These are phyloP conservation scores for Thalassiosira ordinaria DNA, from an alignment of 352 stramenopile species.

Conservation along the genomic window DNA sequence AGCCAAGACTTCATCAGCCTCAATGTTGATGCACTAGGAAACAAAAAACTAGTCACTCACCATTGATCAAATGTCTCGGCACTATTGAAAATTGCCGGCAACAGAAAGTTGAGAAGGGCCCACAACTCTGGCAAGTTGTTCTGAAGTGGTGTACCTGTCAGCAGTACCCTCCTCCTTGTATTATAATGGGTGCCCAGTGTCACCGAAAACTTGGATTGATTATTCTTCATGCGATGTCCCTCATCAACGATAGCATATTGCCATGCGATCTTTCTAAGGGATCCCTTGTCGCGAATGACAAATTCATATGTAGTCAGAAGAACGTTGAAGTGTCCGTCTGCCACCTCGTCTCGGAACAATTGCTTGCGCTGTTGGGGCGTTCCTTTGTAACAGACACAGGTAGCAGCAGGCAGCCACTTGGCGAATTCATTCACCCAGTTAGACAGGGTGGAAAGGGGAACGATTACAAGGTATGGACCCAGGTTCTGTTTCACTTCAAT, in stretches of 20 bases:
- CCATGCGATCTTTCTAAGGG: slow-evolving; percentile 95
- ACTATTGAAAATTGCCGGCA: slow-evolving; percentile 97
- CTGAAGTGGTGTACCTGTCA: slow-evolving; percentile 95
- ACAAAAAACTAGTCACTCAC: slow-evolving; percentile 79
- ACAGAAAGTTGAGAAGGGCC: slow-evolving; percentile 96
- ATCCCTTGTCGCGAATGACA: slow-evolving; percentile 96
- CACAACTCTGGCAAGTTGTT: slow-evolving; percentile 99
- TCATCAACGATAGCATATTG: slow-evolving; percentile 98
- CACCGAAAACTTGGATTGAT: slow-evolving; percentile 92
- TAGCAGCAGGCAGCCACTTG: slow-evolving; percentile 89
- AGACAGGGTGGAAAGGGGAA: slow-evolving; percentile 96
- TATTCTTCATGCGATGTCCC: slow-evolving; percentile 99
- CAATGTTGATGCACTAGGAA: too few species aligned
- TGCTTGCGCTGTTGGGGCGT: slow-evolving; percentile 93
- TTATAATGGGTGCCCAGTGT: slow-evolving; percentile 87
- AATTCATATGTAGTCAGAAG: slow-evolving; percentile 99
- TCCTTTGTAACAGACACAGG: slow-evolving; percentile 87
- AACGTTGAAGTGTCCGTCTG: slow-evolving; percentile 95
- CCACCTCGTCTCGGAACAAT: slow-evolving; percentile 89
- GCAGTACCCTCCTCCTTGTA: slow-evolving; percentile 86
- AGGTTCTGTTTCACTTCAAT: slow-evolving; percentile 89
- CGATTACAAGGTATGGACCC: slow-evolving; percentile 97
- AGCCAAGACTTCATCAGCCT: too few species aligned
- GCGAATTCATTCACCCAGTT: slow-evolving; percentile 99
- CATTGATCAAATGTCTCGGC: slow-evolving; percentile 97